Evolutionary conservation across 305 asterid genomes (phyloP), one percentile per base, ranked within the genome.

Genomic region (Ruellia speciosa): DNA sequence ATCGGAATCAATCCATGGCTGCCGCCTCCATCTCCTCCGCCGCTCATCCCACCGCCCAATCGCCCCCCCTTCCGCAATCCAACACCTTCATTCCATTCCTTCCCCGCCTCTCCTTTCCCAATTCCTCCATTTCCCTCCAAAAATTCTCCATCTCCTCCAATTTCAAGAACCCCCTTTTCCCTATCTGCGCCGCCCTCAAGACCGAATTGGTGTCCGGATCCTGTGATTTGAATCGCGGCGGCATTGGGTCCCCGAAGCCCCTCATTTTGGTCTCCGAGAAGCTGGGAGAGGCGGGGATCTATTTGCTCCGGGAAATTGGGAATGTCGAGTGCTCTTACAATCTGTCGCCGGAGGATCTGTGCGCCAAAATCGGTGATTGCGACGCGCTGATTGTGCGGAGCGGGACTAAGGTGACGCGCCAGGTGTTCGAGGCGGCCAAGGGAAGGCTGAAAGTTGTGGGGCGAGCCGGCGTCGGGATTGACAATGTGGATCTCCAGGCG

Each of bases 401-500:
- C 63, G 97, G 97, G 63, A 90, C 96, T 7, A 90, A 90, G 81
- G 97, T 90, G 46, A 90, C 94, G 43, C 90, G 97, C 19, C 77
- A 78, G 77, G 95, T 90, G 57, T 90, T 90, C 41, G 96, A 87
- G 72, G 87, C 96, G 19, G 86, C 90, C 14, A 73, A 78, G 65
- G 97, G 97, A 58, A 75, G 75, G 41, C 75, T 90, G 52, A 90
- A 79, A 81, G 96, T 90, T 13, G 97, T 87, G 0, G 97, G 97
- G 3, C 78, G 97, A 52, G 96, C 96, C 6, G 97, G 97, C 5
- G 97, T 90, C 6, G 97, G 96, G 41, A 90, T 87, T 49, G 97
- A 90, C 16, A 90, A 90, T 58, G 96, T 90, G 70, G 97, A 90
- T 87, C 94, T 90, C 68, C 94, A 84, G 77, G 96, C 96, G 18